A percentile compares a stretch with the other conserved stretches of the same genome.
phyloP scores from a whole-genome alignment of 768 basidiomycete species.

The Porpolomopsis calyptriformis region DNA sequence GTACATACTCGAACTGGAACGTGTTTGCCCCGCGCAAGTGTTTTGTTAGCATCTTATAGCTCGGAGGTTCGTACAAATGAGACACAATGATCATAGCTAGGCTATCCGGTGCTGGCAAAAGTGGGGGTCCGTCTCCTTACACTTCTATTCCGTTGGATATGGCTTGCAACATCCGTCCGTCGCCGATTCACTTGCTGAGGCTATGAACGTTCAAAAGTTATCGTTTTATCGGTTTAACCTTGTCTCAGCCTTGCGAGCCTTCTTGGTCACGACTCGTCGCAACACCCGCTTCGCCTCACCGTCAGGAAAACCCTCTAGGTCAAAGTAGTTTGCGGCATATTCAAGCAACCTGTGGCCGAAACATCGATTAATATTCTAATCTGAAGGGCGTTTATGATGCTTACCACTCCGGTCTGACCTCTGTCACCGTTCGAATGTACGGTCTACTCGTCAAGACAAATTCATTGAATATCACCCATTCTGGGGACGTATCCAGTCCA shows the following conservation, averaged over 20 bases:
- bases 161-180: too few relatives aligned
- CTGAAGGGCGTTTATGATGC: constrained; percentile 12
- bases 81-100: too few relatives aligned
- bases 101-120: too few relatives aligned
- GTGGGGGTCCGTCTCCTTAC: too few relatives aligned
- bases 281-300: constrained; percentile 66
- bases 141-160: too few relatives aligned
- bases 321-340: constrained; percentile 57
- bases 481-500: constrained; percentile 76
- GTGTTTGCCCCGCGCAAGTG: too few relatives aligned
- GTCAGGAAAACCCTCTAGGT: constrained; percentile 49
- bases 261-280: constrained; percentile 44
- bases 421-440: constrained; percentile 88
- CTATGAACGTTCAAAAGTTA: too few relatives aligned
- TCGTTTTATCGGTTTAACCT: background rate
- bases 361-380: constrained; percentile 3
- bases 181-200: too few relatives aligned
- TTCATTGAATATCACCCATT: constrained; percentile 91
- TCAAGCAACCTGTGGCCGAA: constrained; percentile 47
- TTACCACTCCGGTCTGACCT: constrained; percentile 80
- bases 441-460: constrained; percentile 85
- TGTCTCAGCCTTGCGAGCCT: constrained; percentile 32
- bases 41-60: too few relatives aligned
- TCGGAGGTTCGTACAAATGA: too few relatives aligned
- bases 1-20: too few relatives aligned